These are phyloP conservation scores for Ambrosiella cleistominuta DNA, from an alignment of 2,329 filamentous ascomycete genomes.

Conservation along the genomic window DNA sequence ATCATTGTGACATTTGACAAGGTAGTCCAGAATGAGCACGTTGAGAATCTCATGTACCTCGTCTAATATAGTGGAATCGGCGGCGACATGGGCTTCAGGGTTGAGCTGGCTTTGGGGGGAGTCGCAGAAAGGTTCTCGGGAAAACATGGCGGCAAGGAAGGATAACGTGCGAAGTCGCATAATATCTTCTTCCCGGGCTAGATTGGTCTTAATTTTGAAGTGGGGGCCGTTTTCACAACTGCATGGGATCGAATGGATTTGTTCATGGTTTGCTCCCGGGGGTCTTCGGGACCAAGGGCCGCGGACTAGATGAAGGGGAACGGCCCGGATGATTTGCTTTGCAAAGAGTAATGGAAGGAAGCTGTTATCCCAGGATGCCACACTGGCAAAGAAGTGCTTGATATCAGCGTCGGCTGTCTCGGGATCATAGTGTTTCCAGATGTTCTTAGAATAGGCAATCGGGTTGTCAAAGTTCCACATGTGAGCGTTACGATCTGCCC, in stretches of 20 bases:
- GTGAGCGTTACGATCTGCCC: no score
- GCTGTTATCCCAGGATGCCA: no score
- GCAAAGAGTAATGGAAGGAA: no score
- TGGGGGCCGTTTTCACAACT: not conserved
- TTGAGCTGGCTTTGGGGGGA: not conserved
- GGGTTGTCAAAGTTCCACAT: no score
- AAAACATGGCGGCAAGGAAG: not conserved
- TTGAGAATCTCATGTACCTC: no score
- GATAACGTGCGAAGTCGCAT: not conserved
- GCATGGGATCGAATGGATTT: not conserved
- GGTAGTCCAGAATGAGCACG: no score
- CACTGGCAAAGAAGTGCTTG: no score
- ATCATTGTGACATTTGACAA: no score
- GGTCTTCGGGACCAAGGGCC: not conserved
- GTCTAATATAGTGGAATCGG: not conserved
- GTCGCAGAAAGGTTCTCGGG: not conserved
- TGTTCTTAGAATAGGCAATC: no score
- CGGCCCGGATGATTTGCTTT: not conserved
- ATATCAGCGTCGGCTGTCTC: no score
- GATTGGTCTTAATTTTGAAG: not conserved
- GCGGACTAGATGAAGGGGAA: not conserved
- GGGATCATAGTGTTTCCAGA: no score
- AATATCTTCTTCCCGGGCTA: not conserved
- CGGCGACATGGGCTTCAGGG: not conserved
- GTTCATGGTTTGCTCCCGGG: not conserved